A percentile compares a stretch with the other conserved stretches of the same genome.
Conservation (phyloP, 768 basidiomycete genomes). For the Lyophyllum atratum region DNA sequence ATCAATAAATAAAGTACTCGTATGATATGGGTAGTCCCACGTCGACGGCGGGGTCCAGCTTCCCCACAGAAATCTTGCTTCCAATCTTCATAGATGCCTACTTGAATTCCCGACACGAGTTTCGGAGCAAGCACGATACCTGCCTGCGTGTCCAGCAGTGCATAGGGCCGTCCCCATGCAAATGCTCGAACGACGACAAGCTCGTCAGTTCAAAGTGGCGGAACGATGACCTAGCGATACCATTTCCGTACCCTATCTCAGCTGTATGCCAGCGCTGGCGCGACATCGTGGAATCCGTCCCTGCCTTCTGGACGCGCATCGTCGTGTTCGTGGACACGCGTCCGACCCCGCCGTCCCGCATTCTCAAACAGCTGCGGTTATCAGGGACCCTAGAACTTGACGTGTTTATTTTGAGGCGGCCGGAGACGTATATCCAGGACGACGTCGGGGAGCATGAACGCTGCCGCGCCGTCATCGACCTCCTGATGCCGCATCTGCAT, state of each 20-base stretch:
- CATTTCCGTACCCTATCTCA: conserved; percentile 4
- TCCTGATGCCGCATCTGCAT: conserved; percentile 16
- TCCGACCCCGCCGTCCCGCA: conserved; percentile 6
- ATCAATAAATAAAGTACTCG: no score
- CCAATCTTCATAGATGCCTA: background rate
- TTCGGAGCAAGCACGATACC: background rate
- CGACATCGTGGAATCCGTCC: background rate
- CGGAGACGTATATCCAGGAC: background rate
- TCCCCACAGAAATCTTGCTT: background rate
- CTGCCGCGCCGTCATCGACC: conserved; percentile 16
- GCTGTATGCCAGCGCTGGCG: conserved; percentile 7
- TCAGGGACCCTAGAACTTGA: conserved; percentile 15
- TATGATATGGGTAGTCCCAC: no score
- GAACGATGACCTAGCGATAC: background rate
- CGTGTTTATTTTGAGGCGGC: conserved; percentile 15
- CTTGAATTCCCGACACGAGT: background rate
- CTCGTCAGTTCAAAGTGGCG: background rate
- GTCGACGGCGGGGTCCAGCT: no score
- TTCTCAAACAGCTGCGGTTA: conserved; percentile 11
- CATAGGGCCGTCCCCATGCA: background rate
- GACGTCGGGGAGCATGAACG: conserved; percentile 14
- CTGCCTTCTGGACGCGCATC: conserved; percentile 20
- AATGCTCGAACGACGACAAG: background rate
- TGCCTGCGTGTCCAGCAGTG: background rate
- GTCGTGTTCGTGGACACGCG: conserved; percentile 17